Conservation (phyloP, 352 stramenopile genomes). For the Globisporangium cylindrosporum region DNA sequence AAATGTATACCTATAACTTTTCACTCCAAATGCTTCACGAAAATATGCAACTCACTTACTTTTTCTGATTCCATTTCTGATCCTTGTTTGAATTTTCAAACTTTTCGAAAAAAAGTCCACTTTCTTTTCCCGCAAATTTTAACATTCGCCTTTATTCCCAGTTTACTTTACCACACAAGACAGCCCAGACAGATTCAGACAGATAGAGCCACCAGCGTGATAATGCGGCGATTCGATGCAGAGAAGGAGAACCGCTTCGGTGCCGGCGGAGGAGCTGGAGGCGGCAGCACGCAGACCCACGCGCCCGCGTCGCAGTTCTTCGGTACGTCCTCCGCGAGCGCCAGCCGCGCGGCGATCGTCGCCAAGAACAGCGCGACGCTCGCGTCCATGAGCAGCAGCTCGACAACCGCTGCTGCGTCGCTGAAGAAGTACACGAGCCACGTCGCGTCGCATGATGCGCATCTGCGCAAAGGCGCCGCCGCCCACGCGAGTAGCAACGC, state of each 20-base stretch:
- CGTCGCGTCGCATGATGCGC: neutral
- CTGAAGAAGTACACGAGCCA: slow-evolving; percentile 9
- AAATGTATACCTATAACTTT: too few relatives aligned
- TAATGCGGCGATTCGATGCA: slow-evolving; percentile 59
- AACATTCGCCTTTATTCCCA: neutral
- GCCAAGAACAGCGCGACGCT: slow-evolving; percentile 6
- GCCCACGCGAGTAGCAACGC: slow-evolving; percentile 11
- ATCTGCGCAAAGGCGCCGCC: slow-evolving; percentile 1
- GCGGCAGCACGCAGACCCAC: neutral
- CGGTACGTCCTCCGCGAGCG: slow-evolving; percentile 15
- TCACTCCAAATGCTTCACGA: too few relatives aligned
- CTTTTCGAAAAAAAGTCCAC: neutral
- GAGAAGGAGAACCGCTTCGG: slow-evolving; percentile 64
- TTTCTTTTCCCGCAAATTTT: neutral
- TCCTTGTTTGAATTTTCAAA: slow-evolving; percentile 33
- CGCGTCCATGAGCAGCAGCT: slow-evolving; percentile 13
- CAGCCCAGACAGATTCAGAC: neutral
- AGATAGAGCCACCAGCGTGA: neutral
- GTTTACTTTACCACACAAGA: neutral
- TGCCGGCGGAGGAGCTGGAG: neutral
- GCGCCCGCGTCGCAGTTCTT: slow-evolving; percentile 22
- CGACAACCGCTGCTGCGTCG: neutral
- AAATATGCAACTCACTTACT: too few relatives aligned
- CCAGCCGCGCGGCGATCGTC: slow-evolving; percentile 24
- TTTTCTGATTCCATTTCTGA: too few relatives aligned